Percentiles rank a stretch among this genome's conserved stretches.
These are phyloP conservation scores for Neurospora sp. DNA, from an alignment of 495 filamentous ascomycete genomes.

Conservation along the genomic window DNA sequence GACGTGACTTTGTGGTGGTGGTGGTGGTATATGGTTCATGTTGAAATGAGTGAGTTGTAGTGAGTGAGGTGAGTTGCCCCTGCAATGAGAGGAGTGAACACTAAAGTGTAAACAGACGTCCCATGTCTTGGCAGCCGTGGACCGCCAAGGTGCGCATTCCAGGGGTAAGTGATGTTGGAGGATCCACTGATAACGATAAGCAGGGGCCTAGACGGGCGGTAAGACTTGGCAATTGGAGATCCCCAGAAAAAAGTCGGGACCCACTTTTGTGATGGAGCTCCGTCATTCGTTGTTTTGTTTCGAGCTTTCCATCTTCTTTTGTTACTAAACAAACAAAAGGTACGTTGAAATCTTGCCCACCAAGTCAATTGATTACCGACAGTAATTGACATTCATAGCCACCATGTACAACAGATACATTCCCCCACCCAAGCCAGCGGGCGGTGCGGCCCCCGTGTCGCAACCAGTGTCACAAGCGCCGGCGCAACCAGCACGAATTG, in stretches of 20 bases:
- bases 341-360: not conserved
- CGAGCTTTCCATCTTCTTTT: not conserved
- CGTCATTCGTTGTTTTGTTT: not conserved
- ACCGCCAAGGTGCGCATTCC: not conserved
- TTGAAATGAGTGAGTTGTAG: not conserved
- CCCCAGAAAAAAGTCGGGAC: constrained; percentile 8
- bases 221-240: constrained; percentile 5
- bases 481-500: constrained; percentile 15
- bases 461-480: not conserved
- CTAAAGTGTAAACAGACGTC: not conserved
- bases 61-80: not conserved
- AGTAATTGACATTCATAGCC: not conserved
- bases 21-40: not conserved
- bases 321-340: not conserved
- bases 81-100: not conserved
- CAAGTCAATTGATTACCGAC: not conserved
- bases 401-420: constrained; percentile 36
- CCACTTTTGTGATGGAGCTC: not conserved
- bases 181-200: constrained; percentile 18
- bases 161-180: not conserved
- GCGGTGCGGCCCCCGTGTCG: not conserved
- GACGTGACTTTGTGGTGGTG: not conserved
- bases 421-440: constrained; percentile 22
- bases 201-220: constrained; percentile 10
- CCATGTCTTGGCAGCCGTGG: not conserved